Conservation (phyloP, 345 rosid species). For the Sisymbrium altissimum region DNA sequence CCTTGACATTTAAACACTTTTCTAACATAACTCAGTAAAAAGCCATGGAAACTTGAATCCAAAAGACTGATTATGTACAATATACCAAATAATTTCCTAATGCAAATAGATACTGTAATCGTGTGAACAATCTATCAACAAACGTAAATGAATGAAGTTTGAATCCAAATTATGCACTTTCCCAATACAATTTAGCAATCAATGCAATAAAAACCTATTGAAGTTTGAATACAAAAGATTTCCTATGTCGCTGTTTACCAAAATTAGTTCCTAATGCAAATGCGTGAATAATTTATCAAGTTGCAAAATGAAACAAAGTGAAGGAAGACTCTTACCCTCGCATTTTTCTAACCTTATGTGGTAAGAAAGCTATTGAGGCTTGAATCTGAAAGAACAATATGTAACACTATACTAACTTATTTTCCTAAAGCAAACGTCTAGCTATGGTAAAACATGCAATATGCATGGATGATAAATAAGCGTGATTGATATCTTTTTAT, state of each 20-base stretch:
- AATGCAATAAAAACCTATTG: neutral
- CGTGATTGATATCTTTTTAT: too few species aligned
- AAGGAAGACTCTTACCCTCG: neutral
- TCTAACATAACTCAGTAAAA: neutral
- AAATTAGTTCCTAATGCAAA: neutral
- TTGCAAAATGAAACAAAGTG: neutral
- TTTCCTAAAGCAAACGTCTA: neutral
- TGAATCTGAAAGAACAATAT: neutral
- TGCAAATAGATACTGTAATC: neutral
- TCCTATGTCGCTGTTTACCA: neutral
- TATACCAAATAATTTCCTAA: neutral
- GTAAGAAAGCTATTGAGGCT: neutral
- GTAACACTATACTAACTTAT: neutral
- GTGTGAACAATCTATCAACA: neutral
- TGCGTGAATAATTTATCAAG: neutral
- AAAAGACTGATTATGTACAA: neutral
- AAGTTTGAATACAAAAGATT: slow-evolving; percentile 1
- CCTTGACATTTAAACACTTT: neutral
- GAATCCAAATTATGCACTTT: neutral
- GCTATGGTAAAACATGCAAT: too few species aligned
- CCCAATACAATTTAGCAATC: neutral
- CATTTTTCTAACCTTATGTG: neutral
- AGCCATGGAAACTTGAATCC: neutral
- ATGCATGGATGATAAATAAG: too few species aligned
- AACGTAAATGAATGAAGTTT: neutral